These are phyloP conservation scores for Leccinum olivaceoglutinosum DNA, from an alignment of 1,284 basidiomycete species.

Conservation along the genomic window DNA sequence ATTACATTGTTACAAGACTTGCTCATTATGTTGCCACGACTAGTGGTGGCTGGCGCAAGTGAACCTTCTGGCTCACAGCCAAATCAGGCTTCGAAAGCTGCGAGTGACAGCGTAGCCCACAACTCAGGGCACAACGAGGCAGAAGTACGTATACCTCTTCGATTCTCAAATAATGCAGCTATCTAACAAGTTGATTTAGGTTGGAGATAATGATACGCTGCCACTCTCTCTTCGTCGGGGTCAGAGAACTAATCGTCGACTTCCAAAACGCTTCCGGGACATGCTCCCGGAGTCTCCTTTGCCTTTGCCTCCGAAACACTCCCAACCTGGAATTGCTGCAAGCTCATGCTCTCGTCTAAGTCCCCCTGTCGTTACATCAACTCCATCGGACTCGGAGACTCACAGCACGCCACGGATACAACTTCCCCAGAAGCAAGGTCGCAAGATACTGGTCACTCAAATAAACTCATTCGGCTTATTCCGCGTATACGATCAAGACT, in stretches of 20 bases:
- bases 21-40: neutral
- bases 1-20: too few species aligned
- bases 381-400: neutral
- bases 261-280: neutral
- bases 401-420: neutral
- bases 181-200: neutral
- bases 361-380: neutral
- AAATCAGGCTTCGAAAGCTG: neutral
- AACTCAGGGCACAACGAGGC: neutral
- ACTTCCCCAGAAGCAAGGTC: neutral
- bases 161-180: neutral
- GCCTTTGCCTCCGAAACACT: neutral
- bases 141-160: neutral
- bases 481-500: neutral
- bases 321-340: neutral
- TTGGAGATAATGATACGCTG: neutral
- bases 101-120: neutral
- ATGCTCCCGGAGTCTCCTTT: neutral
- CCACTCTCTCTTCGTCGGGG: neutral
- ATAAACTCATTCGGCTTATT: neutral
- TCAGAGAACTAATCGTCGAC: neutral
- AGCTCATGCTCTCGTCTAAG: neutral
- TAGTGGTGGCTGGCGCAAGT: neutral
- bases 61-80: neutral
- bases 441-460: neutral